Evolutionary conservation across 139 green algal species (phyloP).

Genomic region (Tetraselmis striata): DNA sequence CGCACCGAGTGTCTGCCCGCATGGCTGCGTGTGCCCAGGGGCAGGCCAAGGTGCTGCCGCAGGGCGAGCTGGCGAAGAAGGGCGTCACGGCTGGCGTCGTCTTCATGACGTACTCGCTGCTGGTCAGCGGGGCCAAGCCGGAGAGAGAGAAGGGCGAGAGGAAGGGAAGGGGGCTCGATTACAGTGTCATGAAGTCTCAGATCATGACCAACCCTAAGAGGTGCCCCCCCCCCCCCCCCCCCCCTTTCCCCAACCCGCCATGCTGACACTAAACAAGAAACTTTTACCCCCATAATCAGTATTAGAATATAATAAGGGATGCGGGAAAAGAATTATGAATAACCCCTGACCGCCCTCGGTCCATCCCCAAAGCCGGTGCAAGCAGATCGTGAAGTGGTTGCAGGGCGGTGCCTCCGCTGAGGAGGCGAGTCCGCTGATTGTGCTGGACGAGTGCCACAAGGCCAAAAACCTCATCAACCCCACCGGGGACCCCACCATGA

Average conservation of each 20-base stretch:
- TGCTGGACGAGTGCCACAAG: conserved; percentile 81
- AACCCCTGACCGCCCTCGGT: neutral
- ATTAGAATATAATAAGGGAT: too few relatives aligned
- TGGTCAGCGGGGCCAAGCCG: conserved; percentile 7
- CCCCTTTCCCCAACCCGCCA: neutral
- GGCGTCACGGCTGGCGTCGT: conserved; percentile 48
- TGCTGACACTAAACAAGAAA: too few relatives aligned
- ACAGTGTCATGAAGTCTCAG: neutral
- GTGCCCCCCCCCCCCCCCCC: too few relatives aligned
- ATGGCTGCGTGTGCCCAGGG: neutral
- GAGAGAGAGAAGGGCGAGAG: neutral
- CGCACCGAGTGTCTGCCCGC: too few relatives aligned
- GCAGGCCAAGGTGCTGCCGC: conserved; percentile 28
- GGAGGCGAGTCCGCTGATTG: conserved; percentile 25
- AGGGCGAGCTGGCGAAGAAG: conserved; percentile 25
- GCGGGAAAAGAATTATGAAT: neutral
- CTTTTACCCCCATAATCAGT: too few relatives aligned
- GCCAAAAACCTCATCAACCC: conserved; percentile 81
- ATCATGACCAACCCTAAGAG: neutral
- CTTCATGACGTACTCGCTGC: conserved; percentile 67
- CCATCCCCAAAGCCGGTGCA: conserved; percentile 1
- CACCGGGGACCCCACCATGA: conserved; percentile 46
- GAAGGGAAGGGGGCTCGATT: neutral
- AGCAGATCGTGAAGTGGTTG: conserved; percentile 60
- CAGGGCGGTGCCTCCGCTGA: neutral